phyloP scores from a whole-genome alignment of 495 filamentous ascomycete species.

The Penicillium steckii region DNA sequence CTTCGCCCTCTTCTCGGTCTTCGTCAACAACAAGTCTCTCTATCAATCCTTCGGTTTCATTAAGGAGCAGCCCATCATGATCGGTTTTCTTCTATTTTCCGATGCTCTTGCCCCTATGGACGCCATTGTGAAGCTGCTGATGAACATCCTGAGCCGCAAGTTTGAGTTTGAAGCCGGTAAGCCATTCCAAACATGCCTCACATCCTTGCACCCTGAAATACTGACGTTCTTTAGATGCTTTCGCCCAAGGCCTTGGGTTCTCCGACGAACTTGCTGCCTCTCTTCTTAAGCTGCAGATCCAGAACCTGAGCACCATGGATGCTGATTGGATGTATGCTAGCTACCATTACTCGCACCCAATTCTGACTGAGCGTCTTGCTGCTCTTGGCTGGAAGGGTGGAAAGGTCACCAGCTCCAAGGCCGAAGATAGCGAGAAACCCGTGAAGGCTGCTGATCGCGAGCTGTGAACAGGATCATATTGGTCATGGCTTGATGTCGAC shows the following conservation, averaged over 20 bases:
- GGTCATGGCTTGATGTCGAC: background rate
- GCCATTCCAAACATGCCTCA: conserved; percentile 11
- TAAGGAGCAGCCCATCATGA: conserved; percentile 83
- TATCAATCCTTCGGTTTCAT: conserved; percentile 90
- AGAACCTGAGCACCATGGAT: conserved; percentile 98
- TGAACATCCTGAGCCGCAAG: conserved; percentile 91
- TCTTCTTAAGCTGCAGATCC: conserved; percentile 95
- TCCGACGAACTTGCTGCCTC: conserved; percentile 78
- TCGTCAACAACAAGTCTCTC: conserved; percentile 90
- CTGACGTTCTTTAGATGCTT: conserved; percentile 54
- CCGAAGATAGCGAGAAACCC: conserved; percentile 51
- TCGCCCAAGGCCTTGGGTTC: conserved; percentile 83
- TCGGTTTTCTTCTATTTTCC: conserved; percentile 95
- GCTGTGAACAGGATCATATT: conserved; percentile 36
- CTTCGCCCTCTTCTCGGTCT: conserved; percentile 92
- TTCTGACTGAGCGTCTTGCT: conserved; percentile 87
- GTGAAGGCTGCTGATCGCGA: conserved; percentile 59
- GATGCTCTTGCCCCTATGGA: conserved; percentile 91
- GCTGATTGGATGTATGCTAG: conserved; percentile 96
- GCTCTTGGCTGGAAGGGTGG: conserved; percentile 80
- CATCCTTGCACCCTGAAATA: background rate
- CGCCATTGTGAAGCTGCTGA: conserved; percentile 83
- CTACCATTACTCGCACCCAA: conserved; percentile 98
- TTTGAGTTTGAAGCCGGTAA: conserved; percentile 95
- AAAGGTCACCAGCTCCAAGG: conserved; percentile 50